Conservation (phyloP, 805 yeast species). For the Wickerhamiella shivajii region DNA sequence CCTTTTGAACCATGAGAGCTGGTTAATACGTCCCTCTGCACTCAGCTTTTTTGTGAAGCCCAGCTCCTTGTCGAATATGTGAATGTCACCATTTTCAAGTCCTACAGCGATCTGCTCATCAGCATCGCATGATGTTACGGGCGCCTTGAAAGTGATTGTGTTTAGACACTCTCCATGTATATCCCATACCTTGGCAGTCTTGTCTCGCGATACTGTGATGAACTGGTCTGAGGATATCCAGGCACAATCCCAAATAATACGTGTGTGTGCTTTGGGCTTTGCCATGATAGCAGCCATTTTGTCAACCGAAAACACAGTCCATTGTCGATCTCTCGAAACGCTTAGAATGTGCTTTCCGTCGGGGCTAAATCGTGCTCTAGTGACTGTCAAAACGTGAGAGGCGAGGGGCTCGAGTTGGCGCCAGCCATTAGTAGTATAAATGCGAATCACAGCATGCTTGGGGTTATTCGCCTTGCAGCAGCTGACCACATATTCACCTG, state of each 20-base stretch:
- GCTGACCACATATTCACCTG: slow-evolving; percentile 54
- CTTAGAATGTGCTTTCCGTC: slow-evolving; percentile 49
- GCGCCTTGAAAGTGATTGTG: slow-evolving; percentile 7
- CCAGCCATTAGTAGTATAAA: slow-evolving; percentile 47
- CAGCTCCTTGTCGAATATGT: slow-evolving; percentile 7
- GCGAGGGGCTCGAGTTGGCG: slow-evolving; percentile 40
- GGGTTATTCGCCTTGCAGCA: slow-evolving; percentile 82
- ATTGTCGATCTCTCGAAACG: slow-evolving; percentile 81
- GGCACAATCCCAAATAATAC: slow-evolving; percentile 91
- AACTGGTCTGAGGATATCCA: slow-evolving; percentile 48
- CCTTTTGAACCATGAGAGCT: slow-evolving; percentile 6
- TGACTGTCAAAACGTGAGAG: slow-evolving; percentile 66
- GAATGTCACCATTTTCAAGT: slow-evolving; percentile 15
- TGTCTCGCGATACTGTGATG: slow-evolving; percentile 80
- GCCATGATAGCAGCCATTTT: slow-evolving; percentile 20
- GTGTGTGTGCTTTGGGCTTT: slow-evolving; percentile 65
- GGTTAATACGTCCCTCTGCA: slow-evolving; percentile 15
- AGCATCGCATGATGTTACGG: slow-evolving; percentile 17
- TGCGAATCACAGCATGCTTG: slow-evolving; percentile 72
- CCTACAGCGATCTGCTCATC: slow-evolving; percentile 11
- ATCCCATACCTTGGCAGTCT: slow-evolving; percentile 38
- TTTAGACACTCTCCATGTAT: slow-evolving; percentile 15
- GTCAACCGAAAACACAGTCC: slow-evolving; percentile 50
- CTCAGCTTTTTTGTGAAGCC: background rate
- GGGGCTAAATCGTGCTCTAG: slow-evolving; percentile 63